These are phyloP conservation scores for Arthrobotrys entomopaga DNA, from an alignment of 2,329 filamentous ascomycete genomes.

Conservation along the genomic window DNA sequence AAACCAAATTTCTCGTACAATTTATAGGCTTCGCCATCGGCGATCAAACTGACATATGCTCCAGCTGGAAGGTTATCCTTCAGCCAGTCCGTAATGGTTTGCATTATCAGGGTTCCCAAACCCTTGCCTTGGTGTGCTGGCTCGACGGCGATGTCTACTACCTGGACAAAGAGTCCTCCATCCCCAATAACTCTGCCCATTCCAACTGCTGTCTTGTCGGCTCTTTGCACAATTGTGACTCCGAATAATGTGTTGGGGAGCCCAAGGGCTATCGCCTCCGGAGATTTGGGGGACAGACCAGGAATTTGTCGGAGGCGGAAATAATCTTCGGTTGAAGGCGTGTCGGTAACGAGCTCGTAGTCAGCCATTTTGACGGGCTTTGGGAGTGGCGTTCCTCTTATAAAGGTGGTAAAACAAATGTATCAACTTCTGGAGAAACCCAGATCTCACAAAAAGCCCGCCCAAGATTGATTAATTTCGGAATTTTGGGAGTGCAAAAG, in stretches of 20 bases:
- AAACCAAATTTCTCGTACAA: conserved; percentile 35
- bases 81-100: conserved; percentile 25
- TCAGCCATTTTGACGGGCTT: background rate
- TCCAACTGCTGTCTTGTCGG: conserved; percentile 11
- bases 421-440: too few species aligned
- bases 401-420: too few species aligned
- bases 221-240: conserved; percentile 6
- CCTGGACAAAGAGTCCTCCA: conserved; percentile 29
- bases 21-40: conserved; percentile 33
- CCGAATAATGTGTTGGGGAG: conserved; percentile 33
- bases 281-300: conserved; percentile 27
- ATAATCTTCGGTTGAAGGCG: conserved; percentile 19
- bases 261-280: conserved; percentile 26
- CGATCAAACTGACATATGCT: conserved; percentile 38
- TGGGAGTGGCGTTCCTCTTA: too few species aligned
- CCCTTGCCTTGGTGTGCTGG: conserved; percentile 20
- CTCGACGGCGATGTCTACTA: conserved; percentile 37
- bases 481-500: too few species aligned
- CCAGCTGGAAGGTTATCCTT: conserved; percentile 15
- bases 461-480: too few species aligned
- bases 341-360: conserved; percentile 8
- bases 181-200: conserved; percentile 34
- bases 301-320: conserved; percentile 34
- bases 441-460: too few species aligned
- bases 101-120: conserved; percentile 22